phyloP scores from a whole-genome alignment of 2,329 filamentous ascomycete genomes.

The Fusarium succisae region DNA sequence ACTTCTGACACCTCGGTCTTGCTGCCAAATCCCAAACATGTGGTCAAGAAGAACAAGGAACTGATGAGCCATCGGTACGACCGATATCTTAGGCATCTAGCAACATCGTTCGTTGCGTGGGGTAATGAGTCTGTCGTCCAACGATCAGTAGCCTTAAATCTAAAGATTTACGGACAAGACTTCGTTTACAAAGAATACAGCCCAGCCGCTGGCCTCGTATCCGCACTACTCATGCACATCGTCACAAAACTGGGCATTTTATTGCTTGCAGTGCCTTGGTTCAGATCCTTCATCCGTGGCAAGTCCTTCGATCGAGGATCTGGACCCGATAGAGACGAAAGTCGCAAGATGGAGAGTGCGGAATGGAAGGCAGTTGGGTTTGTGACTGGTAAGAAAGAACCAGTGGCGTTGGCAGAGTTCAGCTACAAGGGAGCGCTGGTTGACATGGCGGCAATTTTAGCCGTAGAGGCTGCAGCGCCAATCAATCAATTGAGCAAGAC shows the following conservation, averaged over 20 bases:
- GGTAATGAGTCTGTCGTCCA: background rate
- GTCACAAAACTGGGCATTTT: background rate
- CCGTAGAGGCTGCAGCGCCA: background rate
- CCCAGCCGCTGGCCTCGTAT: background rate
- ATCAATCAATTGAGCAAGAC: background rate
- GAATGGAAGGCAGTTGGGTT: background rate
- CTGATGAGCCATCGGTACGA: background rate
- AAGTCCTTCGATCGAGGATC: background rate
- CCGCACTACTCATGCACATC: background rate
- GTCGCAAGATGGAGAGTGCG: background rate
- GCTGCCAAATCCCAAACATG: background rate
- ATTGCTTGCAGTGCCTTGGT: background rate
- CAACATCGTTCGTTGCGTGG: background rate
- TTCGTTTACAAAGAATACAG: background rate
- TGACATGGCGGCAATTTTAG: background rate
- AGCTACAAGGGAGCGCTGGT: background rate
- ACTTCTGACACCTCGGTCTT: background rate
- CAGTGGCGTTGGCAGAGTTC: background rate
- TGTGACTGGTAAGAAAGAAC: background rate
- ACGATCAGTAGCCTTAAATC: background rate
- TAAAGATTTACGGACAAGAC: background rate
- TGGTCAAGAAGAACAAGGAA: background rate
- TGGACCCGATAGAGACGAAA: background rate
- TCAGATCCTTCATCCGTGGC: background rate
- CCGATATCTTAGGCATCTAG: background rate